These are phyloP conservation scores for Vitis hybrid DNA, from an alignment of 177 flowering plant species.

Conservation along the genomic window DNA sequence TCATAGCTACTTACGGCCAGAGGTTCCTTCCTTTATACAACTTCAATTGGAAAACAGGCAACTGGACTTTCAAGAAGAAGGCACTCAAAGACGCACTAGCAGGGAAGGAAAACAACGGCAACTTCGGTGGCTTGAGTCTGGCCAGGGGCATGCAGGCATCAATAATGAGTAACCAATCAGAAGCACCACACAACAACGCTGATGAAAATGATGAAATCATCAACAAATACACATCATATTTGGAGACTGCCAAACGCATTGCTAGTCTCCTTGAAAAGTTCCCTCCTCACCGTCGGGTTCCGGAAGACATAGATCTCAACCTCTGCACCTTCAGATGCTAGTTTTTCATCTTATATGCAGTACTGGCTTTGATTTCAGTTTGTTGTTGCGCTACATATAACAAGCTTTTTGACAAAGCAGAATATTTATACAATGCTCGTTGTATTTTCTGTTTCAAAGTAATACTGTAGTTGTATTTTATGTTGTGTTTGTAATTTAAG, in stretches of 20 bases:
- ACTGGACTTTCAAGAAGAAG: constrained; percentile 46
- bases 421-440: too few relatives aligned
- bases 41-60: constrained; percentile 52
- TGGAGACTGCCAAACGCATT: constrained; percentile 43
- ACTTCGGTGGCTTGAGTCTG: not conserved
- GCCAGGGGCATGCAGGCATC: constrained; percentile 6
- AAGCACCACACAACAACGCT: not conserved
- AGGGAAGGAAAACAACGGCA: not conserved
- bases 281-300: constrained; percentile 39
- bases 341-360: not conserved
- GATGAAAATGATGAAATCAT: not conserved
- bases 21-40: constrained; percentile 61
- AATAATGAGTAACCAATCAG: too few relatives aligned
- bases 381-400: too few relatives aligned
- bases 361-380: too few relatives aligned
- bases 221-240: constrained; percentile 30
- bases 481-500: too few relatives aligned
- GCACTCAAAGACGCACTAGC: constrained; percentile 12
- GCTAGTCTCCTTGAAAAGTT: constrained; percentile 49
- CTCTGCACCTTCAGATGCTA: constrained; percentile 44
- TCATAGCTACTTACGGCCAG: constrained; percentile 60
- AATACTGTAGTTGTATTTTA: too few relatives aligned
- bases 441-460: too few relatives aligned
- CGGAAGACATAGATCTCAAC: constrained; percentile 36
- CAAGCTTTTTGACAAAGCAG: too few relatives aligned